phyloP scores from a whole-genome alignment of 2,329 filamentous ascomycete species.

The Aspergillus sp. region DNA sequence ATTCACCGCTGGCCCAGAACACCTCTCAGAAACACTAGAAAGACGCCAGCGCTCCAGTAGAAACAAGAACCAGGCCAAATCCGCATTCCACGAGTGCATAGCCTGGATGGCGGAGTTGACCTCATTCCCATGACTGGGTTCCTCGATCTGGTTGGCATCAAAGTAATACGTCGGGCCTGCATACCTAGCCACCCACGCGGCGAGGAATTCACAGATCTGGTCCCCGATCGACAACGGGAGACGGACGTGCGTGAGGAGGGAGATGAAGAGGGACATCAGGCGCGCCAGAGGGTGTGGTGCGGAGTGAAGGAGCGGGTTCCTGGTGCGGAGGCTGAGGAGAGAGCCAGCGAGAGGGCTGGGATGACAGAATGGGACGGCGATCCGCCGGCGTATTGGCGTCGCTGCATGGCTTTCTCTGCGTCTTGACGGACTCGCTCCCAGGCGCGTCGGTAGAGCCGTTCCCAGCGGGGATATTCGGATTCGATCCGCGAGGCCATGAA shows the following conservation, averaged over 20 bases:
- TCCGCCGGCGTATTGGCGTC: conserved; percentile 11
- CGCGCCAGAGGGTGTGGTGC: conserved; percentile 32
- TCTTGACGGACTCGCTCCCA: conserved; percentile 31
- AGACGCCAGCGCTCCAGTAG: conserved; percentile 10
- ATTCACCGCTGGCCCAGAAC: too few species aligned
- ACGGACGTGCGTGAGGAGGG: conserved; percentile 30
- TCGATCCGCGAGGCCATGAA: conserved; percentile 72
- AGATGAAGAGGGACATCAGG: conserved; percentile 29
- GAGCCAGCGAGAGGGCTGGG: too few species aligned
- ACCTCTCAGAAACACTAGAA: conserved; percentile 17
- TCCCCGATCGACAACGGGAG: conserved; percentile 32
- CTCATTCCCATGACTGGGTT: conserved; percentile 6
- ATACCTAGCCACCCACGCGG: conserved; percentile 26
- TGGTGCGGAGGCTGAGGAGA: not conserved
- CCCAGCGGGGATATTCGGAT: conserved; percentile 50
- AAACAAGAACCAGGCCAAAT: conserved; percentile 35
- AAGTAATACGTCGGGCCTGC: conserved; percentile 28
- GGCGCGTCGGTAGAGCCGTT: conserved; percentile 29
- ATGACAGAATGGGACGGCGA: not conserved
- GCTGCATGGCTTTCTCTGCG: conserved; percentile 25
- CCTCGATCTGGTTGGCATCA: conserved; percentile 1
- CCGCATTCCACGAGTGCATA: conserved; percentile 34
- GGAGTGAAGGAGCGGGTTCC: conserved; percentile 23
- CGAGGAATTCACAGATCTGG: conserved; percentile 31
- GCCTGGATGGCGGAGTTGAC: conserved; percentile 25